phyloP scores from a whole-genome alignment of 2,329 filamentous ascomycete genomes.

The Aspergillus puulaauensis region DNA sequence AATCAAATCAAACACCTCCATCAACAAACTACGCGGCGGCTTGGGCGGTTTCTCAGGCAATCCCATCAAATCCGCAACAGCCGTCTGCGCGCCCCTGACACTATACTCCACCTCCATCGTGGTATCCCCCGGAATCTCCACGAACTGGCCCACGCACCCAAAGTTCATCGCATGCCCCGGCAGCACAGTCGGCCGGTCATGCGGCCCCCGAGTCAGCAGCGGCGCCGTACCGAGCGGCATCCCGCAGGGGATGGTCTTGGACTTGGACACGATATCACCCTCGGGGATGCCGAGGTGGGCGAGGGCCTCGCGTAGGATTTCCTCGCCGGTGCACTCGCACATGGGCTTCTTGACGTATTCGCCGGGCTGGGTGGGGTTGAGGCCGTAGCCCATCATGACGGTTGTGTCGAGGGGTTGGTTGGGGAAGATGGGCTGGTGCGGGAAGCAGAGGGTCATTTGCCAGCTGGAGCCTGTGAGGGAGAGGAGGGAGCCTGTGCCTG shows the following conservation, averaged over 20 bases:
- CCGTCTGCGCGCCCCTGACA: slow-evolving; percentile 34
- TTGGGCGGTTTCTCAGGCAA: slow-evolving; percentile 4
- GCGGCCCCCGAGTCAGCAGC: slow-evolving; percentile 33
- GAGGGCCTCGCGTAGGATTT: slow-evolving; percentile 40
- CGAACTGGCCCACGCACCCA: slow-evolving; percentile 44
- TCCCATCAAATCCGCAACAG: slow-evolving; percentile 28
- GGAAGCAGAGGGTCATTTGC: slow-evolving; percentile 41
- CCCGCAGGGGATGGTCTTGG: slow-evolving; percentile 37
- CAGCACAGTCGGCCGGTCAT: slow-evolving; percentile 39
- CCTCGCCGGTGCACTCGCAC: slow-evolving; percentile 39
- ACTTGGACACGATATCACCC: slow-evolving; percentile 24
- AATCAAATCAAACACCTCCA: slow-evolving; percentile 11
- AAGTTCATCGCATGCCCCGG: slow-evolving; percentile 37
- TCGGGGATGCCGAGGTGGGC: slow-evolving; percentile 35
- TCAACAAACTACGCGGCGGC: slow-evolving; percentile 3
- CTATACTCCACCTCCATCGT: slow-evolving; percentile 44
- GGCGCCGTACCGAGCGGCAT: slow-evolving; percentile 43
- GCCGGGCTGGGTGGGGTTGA: slow-evolving; percentile 33
- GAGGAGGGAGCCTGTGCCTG: slow-evolving; percentile 32
- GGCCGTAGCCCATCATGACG: slow-evolving; percentile 42
- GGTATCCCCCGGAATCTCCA: slow-evolving; percentile 39
- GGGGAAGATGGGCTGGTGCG: slow-evolving; percentile 43
- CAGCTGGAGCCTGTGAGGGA: slow-evolving; percentile 39
- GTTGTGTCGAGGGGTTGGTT: slow-evolving; percentile 33
- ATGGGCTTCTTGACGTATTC: slow-evolving; percentile 42